Evolutionary conservation across 805 yeast genomes (phyloP).

Genomic region (Kodamaea laetipori): DNA sequence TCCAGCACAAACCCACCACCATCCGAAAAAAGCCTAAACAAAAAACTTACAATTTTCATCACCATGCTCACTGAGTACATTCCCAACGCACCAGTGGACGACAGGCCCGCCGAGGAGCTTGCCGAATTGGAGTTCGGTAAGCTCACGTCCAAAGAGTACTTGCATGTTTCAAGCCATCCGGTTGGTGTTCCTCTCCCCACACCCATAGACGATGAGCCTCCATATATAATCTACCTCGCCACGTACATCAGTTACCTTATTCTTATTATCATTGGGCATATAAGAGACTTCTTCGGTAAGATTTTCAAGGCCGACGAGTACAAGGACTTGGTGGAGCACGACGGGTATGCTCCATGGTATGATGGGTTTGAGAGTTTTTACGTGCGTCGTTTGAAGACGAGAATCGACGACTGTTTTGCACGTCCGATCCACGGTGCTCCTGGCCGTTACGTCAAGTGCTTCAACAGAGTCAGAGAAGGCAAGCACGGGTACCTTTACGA

Average conservation of each 20-base stretch:
- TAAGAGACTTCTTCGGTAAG: slow-evolving; percentile 85
- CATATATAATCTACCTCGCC: slow-evolving; percentile 72
- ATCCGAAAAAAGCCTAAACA: slow-evolving; percentile 7
- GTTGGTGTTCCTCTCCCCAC: slow-evolving; percentile 57
- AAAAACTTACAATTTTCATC: slow-evolving; percentile 2
- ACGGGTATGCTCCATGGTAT: slow-evolving; percentile 96
- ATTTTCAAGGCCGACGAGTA: slow-evolving; percentile 67
- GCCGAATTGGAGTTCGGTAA: slow-evolving; percentile 73
- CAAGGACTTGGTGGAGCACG: slow-evolving; percentile 65
- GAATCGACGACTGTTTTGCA: slow-evolving; percentile 93
- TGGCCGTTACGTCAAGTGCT: slow-evolving; percentile 83
- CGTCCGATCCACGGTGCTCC: slow-evolving; percentile 98
- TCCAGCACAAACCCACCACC: neutral
- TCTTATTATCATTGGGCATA: slow-evolving; percentile 84
- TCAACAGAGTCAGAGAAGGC: slow-evolving; percentile 72
- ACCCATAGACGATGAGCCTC: slow-evolving; percentile 83
- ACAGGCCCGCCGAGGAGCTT: slow-evolving; percentile 31
- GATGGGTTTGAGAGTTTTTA: slow-evolving; percentile 93
- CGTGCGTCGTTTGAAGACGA: slow-evolving; percentile 84
- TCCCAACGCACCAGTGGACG: slow-evolving; percentile 44
- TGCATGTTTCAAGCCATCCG: slow-evolving; percentile 62
- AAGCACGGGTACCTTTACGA: slow-evolving; percentile 69
- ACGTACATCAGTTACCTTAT: slow-evolving; percentile 86
- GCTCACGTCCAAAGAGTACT: slow-evolving; percentile 62
- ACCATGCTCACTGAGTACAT: slow-evolving; percentile 19